Base-by-base conservation (phyloP, 768 basidiomycete species). In the Crassisporium funariophilum region DNA sequence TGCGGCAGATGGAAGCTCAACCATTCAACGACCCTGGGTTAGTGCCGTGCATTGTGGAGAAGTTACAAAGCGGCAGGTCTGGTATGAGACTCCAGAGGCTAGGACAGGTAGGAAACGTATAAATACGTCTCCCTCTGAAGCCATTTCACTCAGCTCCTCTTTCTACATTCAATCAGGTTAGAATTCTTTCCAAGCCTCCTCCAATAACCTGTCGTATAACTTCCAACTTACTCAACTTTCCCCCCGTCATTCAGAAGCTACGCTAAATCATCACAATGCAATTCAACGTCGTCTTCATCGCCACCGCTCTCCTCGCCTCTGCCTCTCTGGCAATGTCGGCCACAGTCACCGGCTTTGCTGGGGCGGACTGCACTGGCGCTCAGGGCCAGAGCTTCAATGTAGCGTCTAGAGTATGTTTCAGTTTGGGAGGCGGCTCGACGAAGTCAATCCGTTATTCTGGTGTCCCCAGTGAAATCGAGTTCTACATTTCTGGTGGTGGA, bases 381-480 rank as follows among this genome's bases (percentile, higher is more conserved):
- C 13, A 19, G 16, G 9, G 9, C 23, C 13, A 6, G 10, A 39
- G 17, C 29, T 29, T 34, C 41, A 16, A 34, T 0, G 50, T 38
- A 12, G 11, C 41, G 23, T 7, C 48, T 42, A 44, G 15, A 15
- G n/a, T 33, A 46, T 58, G 57, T 24, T 12, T 55, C 36, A 44
- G 5, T n/a, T 38, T 55, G n/a, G 49, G 46, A 20, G 19, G 41
- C 48, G 23, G 37, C 20, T 56, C 55, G 21, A 33, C 39, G 4
- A 58, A 41, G 52, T 55, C 57, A 17, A 44, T 58, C 44, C 13
- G 34, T 4, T 58, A 55, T 24, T 58, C 57, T 15, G 57, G 54
- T 23, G 52, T 51, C 24, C 54, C 51, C 23, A 47, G 17, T 25
- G 22, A 40, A 21, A 53, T 55, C 49, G 11, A 48, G 15, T 55